Evolutionary conservation across 768 basidiomycete genomes (phyloP), one percentile per base, ranked within the genome.

Genomic region (Suillus americanus): DNA sequence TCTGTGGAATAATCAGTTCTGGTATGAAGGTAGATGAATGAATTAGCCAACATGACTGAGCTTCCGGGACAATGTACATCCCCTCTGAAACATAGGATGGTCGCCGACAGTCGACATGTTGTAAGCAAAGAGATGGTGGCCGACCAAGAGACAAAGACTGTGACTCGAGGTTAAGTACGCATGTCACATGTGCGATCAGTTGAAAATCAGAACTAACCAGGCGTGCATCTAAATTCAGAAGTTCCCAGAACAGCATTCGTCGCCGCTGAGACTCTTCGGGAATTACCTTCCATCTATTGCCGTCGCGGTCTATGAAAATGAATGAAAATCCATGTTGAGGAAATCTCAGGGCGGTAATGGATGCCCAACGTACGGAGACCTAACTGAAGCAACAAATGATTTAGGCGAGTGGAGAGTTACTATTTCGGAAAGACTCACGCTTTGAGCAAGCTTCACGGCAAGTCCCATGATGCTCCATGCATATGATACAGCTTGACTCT

Each of bases 381-480:
- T 65, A 90, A 81, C 89, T 90, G 69, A 35, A 67, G 30, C 60
- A 45, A 70, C n/a, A 66, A 64, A 51, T 51, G 46, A 56, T 65
- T 48, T 40, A 25, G 35, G 38, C 10, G 50, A 46, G 38, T 59
- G 40, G 37, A 62, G n/a, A 64, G 43, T 51, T 40, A 28, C 38
- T 51, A 38, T 46, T 63, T n/a, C 41, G 35, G 54, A 65, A 60
- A 53, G 12, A 74, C 89, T 75, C 71, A 90, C 89, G 67, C 86
- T 88, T 74, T 89, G 89, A 8, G 89, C 88, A 20, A 91, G 76
- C 72, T 90, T 91, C 37, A 86, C 86, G 10, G 89, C 83, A 62
- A 91, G 86, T 23, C 90, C 89, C 85, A 91, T 87, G 50, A 90
- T 77, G 64, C 89, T 88, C 89, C 89, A 91, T 20, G 89, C 88